These are phyloP conservation scores for Kwoniella dendrophila DNA, from an alignment of 768 basidiomycete species.

Conservation along the genomic window DNA sequence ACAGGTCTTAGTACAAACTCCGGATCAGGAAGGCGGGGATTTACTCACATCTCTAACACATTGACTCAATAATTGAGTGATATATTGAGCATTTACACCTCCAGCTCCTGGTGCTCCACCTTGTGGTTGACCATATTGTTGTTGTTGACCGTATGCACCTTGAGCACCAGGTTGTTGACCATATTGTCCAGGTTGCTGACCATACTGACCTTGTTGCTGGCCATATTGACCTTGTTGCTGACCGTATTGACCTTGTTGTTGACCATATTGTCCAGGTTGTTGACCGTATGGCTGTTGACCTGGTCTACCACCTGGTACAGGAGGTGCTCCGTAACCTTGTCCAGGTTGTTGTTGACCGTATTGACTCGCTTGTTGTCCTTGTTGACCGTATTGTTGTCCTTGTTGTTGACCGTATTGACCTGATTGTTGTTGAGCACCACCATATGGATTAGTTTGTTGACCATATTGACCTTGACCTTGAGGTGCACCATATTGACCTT, in stretches of 20 bases:
- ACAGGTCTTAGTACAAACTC: no score
- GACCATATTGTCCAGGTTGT: conserved; percentile 6
- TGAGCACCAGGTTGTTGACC: conserved; percentile 11
- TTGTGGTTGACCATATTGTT: conserved; percentile 3
- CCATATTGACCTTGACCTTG: conserved; percentile 16
- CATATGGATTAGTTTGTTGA: conserved; percentile 1
- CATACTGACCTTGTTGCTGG: conserved; percentile 13
- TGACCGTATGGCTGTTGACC: conserved; percentile 6
- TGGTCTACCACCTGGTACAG: conserved; percentile 18
- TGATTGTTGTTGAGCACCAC: conserved; percentile 3
- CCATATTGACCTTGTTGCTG: conserved; percentile 36
- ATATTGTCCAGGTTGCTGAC: conserved; percentile 13
- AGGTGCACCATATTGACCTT: background rate
- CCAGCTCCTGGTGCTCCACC: conserved; percentile 20
- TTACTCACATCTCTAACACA: conserved; percentile 44
- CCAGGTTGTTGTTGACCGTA: conserved; percentile 22
- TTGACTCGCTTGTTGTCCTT: conserved; percentile 29
- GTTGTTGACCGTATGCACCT: conserved; percentile 6
- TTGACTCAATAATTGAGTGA: conserved; percentile 33
- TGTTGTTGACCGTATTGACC: conserved; percentile 22
- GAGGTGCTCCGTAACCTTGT: conserved; percentile 14
- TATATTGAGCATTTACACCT: conserved; percentile 36
- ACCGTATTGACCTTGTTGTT: conserved; percentile 31
- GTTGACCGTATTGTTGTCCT: no score
- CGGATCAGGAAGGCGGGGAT: background rate